Percentiles rank a stretch among this genome's conserved stretches.
Evolutionary conservation across 106 monocot genomes (phyloP).

Genomic region (Dendrobium catenatum): DNA sequence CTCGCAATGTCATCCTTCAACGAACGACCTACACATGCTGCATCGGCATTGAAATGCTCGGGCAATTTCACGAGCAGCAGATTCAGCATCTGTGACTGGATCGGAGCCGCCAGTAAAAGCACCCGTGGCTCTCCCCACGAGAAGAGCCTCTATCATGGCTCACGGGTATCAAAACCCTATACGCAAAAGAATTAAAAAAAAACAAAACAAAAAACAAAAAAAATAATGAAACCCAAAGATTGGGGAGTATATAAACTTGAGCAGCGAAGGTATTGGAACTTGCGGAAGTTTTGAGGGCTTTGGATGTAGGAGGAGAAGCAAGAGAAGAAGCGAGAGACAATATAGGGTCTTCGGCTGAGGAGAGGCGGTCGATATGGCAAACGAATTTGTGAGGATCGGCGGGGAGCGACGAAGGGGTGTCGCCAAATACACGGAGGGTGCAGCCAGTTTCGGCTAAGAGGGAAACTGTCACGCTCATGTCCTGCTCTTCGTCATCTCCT

Average conservation of each 20-base stretch:
- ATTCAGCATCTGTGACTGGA: conserved; percentile 55
- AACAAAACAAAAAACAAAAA: too few species aligned
- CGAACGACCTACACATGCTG: conserved; percentile 4
- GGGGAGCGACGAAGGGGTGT: conserved; percentile 54
- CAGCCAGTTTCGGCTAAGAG: conserved; percentile 81
- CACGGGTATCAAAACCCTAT: conserved; percentile 33
- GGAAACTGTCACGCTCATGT: conserved; percentile 34
- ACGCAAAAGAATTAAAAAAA: background rate
- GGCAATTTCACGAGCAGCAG: conserved; percentile 86
- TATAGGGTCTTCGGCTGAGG: conserved; percentile 14
- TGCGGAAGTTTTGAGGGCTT: conserved; percentile 38
- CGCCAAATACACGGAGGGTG: conserved; percentile 42
- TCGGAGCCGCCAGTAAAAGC: conserved; percentile 61
- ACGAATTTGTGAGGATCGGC: conserved; percentile 48
- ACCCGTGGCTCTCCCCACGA: conserved; percentile 38
- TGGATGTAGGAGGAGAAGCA: conserved; percentile 51
- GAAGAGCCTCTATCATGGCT: conserved; percentile 9
- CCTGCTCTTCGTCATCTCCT: background rate
- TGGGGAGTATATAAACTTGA: background rate
- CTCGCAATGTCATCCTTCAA: conserved; percentile 61
- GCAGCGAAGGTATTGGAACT: conserved; percentile 8
- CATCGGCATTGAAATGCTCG: conserved; percentile 56
- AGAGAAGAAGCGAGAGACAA: conserved; percentile 43
- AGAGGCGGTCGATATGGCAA: conserved; percentile 46
- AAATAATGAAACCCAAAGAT: background rate